Evolutionary conservation across 805 yeast species (phyloP).

Genomic region (Saccharomycopsis fodiens): DNA sequence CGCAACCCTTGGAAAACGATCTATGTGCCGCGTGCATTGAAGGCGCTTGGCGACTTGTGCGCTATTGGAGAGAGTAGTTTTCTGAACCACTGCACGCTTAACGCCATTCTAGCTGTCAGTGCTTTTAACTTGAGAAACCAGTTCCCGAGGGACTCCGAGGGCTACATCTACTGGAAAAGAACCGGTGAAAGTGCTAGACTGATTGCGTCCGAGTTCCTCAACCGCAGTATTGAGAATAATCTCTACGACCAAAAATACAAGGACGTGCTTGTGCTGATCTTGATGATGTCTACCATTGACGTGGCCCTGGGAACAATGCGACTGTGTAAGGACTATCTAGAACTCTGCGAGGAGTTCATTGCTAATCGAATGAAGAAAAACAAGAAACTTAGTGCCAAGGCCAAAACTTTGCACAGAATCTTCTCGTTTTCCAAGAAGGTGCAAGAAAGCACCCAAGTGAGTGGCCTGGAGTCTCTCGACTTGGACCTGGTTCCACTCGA

Average conservation of each 20-base stretch:
- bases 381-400: constrained; percentile 58
- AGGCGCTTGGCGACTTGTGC: constrained; percentile 75
- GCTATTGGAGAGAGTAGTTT: constrained; percentile 67
- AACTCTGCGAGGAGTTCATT: constrained; percentile 70
- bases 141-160: constrained; percentile 56
- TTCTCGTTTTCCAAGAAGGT: constrained; percentile 67
- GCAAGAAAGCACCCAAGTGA: constrained; percentile 56
- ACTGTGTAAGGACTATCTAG: constrained; percentile 68
- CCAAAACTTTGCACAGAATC: constrained; percentile 68
- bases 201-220: constrained; percentile 11
- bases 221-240: constrained; percentile 34
- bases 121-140: constrained; percentile 76
- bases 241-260: constrained; percentile 62
- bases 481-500: constrained; percentile 22
- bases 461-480: constrained; percentile 24
- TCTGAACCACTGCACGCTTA: constrained; percentile 69
- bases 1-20: constrained; percentile 85
- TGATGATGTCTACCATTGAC: constrained; percentile 83
- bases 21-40: constrained; percentile 76
- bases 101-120: constrained; percentile 73
- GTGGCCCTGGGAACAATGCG: constrained; percentile 89
- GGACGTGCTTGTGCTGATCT: constrained; percentile 56
- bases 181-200: constrained; percentile 7
- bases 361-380: constrained; percentile 52
- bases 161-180: constrained; percentile 9